These are phyloP conservation scores for Cutaneotrichosporon dermatis DNA, from an alignment of 1,284 basidiomycete species.

Conservation along the genomic window DNA sequence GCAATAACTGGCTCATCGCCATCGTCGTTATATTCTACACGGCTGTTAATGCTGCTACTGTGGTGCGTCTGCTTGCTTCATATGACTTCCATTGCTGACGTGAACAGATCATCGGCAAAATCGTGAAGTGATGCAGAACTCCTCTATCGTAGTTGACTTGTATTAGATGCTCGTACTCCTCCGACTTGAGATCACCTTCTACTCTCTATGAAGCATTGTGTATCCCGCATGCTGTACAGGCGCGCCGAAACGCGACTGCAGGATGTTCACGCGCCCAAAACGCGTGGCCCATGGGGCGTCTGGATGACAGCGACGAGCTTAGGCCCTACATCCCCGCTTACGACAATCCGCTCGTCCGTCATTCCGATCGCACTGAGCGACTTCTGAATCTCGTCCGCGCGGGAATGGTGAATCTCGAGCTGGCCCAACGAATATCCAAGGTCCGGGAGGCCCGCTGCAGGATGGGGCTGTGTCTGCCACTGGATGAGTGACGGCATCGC, in stretches of 20 bases:
- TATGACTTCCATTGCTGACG: too few species aligned
- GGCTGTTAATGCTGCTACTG: background rate
- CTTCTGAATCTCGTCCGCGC: background rate
- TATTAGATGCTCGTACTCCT: too few species aligned
- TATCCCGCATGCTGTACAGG: too few species aligned
- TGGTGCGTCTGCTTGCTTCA: background rate
- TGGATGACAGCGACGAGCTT: slow-evolving; percentile 2
- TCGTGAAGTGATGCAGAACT: too few species aligned
- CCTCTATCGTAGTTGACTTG: too few species aligned
- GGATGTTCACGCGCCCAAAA: background rate
- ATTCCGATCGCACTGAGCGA: background rate
- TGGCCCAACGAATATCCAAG: background rate
- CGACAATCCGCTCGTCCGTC: background rate
- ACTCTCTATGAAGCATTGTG: too few species aligned
- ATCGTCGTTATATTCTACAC: background rate
- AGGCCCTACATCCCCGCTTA: background rate
- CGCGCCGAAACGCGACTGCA: too few species aligned
- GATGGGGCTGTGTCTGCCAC: slow-evolving; percentile 7
- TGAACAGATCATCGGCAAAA: too few species aligned
- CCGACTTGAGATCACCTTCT: too few species aligned
- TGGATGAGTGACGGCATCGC: slow-evolving; percentile 6
- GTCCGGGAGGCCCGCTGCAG: slow-evolving; percentile 2
- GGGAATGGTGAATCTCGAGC: slow-evolving; percentile 1
- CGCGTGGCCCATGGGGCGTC: slow-evolving; percentile 4
- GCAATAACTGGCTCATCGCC: background rate